phyloP scores from a whole-genome alignment of 2,329 filamentous ascomycete species.

The Incumbomyces delicatus region DNA sequence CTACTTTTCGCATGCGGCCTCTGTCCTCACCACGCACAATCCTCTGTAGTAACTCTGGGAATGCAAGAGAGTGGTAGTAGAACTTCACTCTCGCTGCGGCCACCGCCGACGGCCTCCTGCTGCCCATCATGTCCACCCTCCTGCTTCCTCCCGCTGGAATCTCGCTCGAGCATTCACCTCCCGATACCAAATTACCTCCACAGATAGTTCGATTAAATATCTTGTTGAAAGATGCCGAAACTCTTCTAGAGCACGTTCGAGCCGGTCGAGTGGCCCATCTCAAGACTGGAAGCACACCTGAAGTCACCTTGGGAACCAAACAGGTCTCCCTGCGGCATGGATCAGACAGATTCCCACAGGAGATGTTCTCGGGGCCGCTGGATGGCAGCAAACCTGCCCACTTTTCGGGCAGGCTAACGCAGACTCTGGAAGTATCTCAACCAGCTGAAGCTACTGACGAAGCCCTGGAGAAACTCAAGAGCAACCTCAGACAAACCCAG shows the following conservation, averaged over 20 bases:
- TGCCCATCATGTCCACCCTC: constrained; percentile 14
- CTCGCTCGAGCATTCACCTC: constrained; percentile 5
- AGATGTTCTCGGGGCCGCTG: constrained; percentile 43
- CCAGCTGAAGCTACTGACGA: constrained; percentile 48
- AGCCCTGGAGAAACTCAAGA: constrained; percentile 50
- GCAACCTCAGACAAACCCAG: constrained; percentile 49
- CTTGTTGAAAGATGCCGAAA: constrained; percentile 34
- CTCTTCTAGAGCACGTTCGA: constrained; percentile 35
- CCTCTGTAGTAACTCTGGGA: background rate
- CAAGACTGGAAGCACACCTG: constrained; percentile 41
- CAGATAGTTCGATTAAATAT: constrained; percentile 41
- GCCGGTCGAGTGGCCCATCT: constrained; percentile 35
- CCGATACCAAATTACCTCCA: constrained; percentile 22
- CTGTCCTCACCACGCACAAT: background rate
- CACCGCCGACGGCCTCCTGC: constrained; percentile 4
- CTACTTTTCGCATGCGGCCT: background rate
- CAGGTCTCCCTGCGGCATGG: constrained; percentile 45
- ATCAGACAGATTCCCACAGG: constrained; percentile 45
- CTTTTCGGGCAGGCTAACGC: constrained; percentile 48
- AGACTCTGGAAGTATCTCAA: constrained; percentile 47
- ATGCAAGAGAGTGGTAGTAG: constrained; percentile 2
- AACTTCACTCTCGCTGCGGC: constrained; percentile 3
- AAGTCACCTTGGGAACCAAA: constrained; percentile 49
- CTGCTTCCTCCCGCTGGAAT: constrained; percentile 14
- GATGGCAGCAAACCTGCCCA: constrained; percentile 39